Percentiles rank a stretch among this genome's conserved stretches.
Evolutionary conservation across 2,329 filamentous ascomycete species (phyloP).

Genomic region (Arthroderma sp.): DNA sequence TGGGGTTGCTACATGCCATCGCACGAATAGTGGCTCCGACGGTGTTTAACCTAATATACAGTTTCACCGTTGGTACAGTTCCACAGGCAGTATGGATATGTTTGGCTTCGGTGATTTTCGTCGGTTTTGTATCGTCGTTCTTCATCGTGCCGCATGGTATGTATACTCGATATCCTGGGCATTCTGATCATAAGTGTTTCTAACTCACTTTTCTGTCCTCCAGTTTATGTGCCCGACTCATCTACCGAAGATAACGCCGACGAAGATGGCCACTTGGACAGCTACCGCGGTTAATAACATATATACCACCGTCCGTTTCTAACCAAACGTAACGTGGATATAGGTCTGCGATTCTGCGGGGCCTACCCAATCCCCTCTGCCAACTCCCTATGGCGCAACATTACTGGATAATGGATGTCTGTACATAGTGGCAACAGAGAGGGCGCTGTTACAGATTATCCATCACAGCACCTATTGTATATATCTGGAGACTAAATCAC

Average conservation of each 20-base stretch:
- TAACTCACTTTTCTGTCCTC: not conserved
- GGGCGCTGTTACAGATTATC: too few relatives aligned
- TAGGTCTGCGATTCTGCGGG: too few relatives aligned
- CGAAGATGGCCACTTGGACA: too few relatives aligned
- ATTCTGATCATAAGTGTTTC: not conserved
- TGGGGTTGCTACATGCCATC: slow-evolving; percentile 72
- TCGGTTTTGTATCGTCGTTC: slow-evolving; percentile 54
- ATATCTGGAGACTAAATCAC: too few relatives aligned
- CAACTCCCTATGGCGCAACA: too few relatives aligned
- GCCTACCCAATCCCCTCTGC: too few relatives aligned
- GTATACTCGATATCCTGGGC: slow-evolving; percentile 23
- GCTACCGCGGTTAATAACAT: too few relatives aligned
- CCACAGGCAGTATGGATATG: slow-evolving; percentile 75
- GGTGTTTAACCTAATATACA: slow-evolving; percentile 77
- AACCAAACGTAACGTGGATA: too few relatives aligned
- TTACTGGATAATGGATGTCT: too few relatives aligned
- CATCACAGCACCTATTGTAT: too few relatives aligned
- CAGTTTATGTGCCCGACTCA: slow-evolving; percentile 1
- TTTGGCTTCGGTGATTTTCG: slow-evolving; percentile 51
- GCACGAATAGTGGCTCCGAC: slow-evolving; percentile 67
- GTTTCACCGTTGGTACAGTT: slow-evolving; percentile 61
- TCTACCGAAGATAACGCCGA: not conserved
- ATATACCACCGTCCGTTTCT: too few relatives aligned
- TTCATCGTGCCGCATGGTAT: slow-evolving; percentile 62
- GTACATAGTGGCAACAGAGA: too few relatives aligned